Base-by-base conservation (phyloP, 139 green algal genomes). In the Trebouxia sp. region DNA sequence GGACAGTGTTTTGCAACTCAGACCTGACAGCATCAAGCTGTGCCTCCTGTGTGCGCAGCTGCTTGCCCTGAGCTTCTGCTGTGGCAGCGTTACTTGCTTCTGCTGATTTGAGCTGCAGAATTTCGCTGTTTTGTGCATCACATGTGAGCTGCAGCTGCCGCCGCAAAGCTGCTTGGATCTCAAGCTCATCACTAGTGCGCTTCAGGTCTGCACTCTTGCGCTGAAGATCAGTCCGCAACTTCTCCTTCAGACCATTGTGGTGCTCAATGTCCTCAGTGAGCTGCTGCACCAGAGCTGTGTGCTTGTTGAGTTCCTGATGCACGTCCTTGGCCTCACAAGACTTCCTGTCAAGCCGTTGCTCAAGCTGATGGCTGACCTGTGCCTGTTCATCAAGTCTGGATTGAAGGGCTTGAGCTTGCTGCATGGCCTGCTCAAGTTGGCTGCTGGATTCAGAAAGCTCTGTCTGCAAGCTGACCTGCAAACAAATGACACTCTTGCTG, bases 301-400 rank as follows among this genome's bases (percentile, higher is more conserved):
- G 69, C 43, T 77, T 24, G 35, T 77, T 53, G 22, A 55, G 42
- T 41, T 77, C 69, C 26, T 77, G 69, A 51, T 77, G 69, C 12
- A 56, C n/a, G 69, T 41, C n/a, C 24, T 41, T 32, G 12, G 43
- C 41, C 69, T 77, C 41, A 37, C 22, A 24, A 7, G 22, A 32
- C 1, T 53, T 77, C 1, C 69, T 53, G 41, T 77, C 41, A 35
- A 77, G 69, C 26, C 39, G 69, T 24, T 77, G 11, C 43, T 51
- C 26, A 6, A 56, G 24, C n/a, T 77, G 41, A 22, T 53, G 41
- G 28, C n/a, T 20, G 12, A 10, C 26, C 0, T 35, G 8, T 7
- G n/a, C 12, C 69, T 56, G 39, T 24, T 39, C 42, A 8, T 51
- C 69, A 28, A 56, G 26, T 17, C 43, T 51, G 26, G 26, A 28